Evolutionary conservation across 257 asterid genomes (phyloP), one percentile per base, ranked within the genome.

Genomic region (Fraxinus americana): DNA sequence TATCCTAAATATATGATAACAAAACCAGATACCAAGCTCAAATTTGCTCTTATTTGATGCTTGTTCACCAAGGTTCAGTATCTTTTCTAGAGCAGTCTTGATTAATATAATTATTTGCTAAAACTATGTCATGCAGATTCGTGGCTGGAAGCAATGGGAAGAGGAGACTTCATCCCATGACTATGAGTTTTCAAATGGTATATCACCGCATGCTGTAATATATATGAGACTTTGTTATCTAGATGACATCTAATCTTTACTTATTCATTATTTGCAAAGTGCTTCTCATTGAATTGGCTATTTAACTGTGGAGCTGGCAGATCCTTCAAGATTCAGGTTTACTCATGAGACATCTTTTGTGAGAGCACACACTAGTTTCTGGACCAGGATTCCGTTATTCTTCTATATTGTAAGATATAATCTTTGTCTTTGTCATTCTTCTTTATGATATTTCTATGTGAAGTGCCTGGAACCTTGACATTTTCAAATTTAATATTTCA

Each of bases 111-210:
- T 38, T 34, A 21, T 38, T 29, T 23, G 50, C 27, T 59, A 27
- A 77, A 79, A 75, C 80, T 73, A 39, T 81, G 75, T 57, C 67
- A 57, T 85, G 72, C 85, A 96, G 99, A 91, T 85, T 73, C 97
- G 97, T 68, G 90, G 97, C 38, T 96, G 98, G 98, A 96, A 96
- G 82, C 89, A 88, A 36, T 96, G 98, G 99, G 99, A 96, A 81
- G 84, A 81, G 85, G 98, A 93, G 85, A 91, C 97, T 66, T 80
- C 89, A 38, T 79, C 97, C 75, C 93, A 88, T 73, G 80, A 79
- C 75, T 95, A 91, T 54, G 98, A 95, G 87, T 90, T 91, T 80
- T 80, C 94, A 35, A 92, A 90, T 82, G 99, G 99, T 93, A 87
- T 75, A 32, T 50, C 21, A 57, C 48, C 66, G 34, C 67, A 39